A percentile compares a stretch with the other conserved stretches of the same genome.
These are phyloP conservation scores for Magnusiomyces paraingens DNA, from an alignment of 1,139 yeast species.

Conservation along the genomic window DNA sequence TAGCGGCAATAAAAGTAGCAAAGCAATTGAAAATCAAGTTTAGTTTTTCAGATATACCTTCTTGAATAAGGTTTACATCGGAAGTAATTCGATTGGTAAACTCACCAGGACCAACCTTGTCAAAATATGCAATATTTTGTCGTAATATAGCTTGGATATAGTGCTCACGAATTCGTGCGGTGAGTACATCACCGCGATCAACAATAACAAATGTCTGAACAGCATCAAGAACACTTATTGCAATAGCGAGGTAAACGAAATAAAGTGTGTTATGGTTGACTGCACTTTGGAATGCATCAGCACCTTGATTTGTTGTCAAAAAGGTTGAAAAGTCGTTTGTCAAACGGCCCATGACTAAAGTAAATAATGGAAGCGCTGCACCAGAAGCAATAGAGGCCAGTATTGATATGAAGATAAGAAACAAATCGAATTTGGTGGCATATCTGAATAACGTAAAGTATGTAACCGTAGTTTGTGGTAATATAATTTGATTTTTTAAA, in stretches of 20 bases:
- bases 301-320: conserved; percentile 27
- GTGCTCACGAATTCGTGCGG: conserved; percentile 37
- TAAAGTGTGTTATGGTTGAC: conserved; percentile 34
- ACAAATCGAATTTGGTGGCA: conserved; percentile 30
- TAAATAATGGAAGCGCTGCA: conserved; percentile 37
- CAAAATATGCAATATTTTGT: conserved; percentile 42
- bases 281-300: conserved; percentile 28
- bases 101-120: conserved; percentile 41
- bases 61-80: conserved; percentile 39
- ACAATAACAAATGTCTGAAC: conserved; percentile 35
- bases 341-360: conserved; percentile 36
- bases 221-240: conserved; percentile 30
- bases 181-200: conserved; percentile 38
- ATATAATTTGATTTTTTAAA: conserved; percentile 31
- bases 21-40: conserved; percentile 37
- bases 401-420: conserved; percentile 28
- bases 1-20: conserved; percentile 37
- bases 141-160: conserved; percentile 36
- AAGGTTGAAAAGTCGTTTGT: conserved; percentile 35
- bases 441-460: conserved; percentile 33
- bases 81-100: conserved; percentile 40
- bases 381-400: conserved; percentile 34
- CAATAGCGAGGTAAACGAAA: conserved; percentile 37
- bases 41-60: conserved; percentile 42
- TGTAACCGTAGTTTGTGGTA: conserved; percentile 25